Base-by-base conservation (phyloP, 371 early-diverging fungal species). In the Gilbertella persicaria region DNA sequence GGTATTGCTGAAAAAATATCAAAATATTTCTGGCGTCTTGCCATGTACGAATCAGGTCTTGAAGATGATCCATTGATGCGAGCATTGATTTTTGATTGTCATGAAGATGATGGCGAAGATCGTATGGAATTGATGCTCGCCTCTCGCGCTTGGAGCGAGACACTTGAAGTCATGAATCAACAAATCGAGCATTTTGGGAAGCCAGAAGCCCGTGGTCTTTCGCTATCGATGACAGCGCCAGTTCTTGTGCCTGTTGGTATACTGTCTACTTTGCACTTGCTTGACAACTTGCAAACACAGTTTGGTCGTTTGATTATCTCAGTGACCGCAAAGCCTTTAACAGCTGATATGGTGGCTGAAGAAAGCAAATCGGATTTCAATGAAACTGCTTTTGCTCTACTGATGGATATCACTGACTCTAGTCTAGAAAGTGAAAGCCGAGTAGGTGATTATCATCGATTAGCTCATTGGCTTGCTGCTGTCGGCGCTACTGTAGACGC, bases 401-500 rank as follows among this genome's bases (percentile, higher is more conserved):
- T 70, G 3, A 38, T 70, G 46, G 57, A 55, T n/a, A 60, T 67
- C 17, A 60, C 67, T 4, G 45, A 43, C 1, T 53, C 63, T 3
- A 17, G 23, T 21, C 46, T 44, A 6, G 50, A 33, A 3, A 29
- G 7, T 20, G 64, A 59, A 12, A 49, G 33, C 14, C 35, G 28
- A 4, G 40, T 48, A 14, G 52, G 47, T 33, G 62, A 70, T 26
- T 53, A 60, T 10, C 66, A 66, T 9, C 40, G 53, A n/a, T 45
- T 69, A 20, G 53, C 67, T 37, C 63, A 64, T 16, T 73, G 74
- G 74, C 49, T 69, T 10, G 62, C 74, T 17, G 57, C 67, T 3
- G 60, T 69, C 4, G 74, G 74, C 8, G 70, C 67, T 14, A 60
- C 63, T 14, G 63, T 67, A 6, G 74, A 73, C 33, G 70, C 70